Percentiles rank a stretch among this genome's conserved stretches.
Evolutionary conservation across 106 monocot species (phyloP).

Genomic region (Dendrobium chrysotoxum): DNA sequence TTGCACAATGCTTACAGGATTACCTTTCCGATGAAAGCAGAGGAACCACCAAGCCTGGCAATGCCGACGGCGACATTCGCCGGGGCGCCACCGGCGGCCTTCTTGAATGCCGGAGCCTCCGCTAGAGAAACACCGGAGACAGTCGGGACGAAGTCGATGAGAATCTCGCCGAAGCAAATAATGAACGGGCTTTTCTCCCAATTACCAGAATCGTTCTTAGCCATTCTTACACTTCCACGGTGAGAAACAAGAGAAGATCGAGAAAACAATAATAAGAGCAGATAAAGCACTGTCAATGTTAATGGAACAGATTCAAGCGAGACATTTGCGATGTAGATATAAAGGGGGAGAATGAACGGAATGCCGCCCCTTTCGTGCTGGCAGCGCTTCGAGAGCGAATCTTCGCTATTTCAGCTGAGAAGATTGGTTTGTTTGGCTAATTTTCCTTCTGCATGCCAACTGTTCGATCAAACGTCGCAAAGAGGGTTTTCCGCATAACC

Average conservation of each 20-base stretch:
- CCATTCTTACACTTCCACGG: neutral
- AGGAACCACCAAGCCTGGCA: constrained; percentile 37
- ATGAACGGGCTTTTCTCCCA: constrained; percentile 10
- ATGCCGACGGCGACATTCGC: constrained; percentile 51
- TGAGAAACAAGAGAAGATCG: neutral
- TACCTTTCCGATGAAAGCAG: constrained; percentile 47
- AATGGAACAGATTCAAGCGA: neutral
- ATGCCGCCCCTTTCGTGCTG: neutral
- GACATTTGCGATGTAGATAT: neutral
- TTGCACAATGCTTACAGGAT: neutral
- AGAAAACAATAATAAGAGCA: neutral
- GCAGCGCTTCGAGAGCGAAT: neutral
- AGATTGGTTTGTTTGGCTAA: neutral
- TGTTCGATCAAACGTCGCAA: neutral
- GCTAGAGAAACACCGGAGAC: constrained; percentile 35
- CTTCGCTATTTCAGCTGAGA: too few relatives aligned
- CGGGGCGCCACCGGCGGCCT: constrained; percentile 44
- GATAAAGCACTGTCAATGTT: neutral
- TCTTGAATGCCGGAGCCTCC: constrained; percentile 41
- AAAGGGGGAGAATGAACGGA: neutral
- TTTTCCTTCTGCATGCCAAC: neutral
- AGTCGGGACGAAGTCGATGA: constrained; percentile 48
- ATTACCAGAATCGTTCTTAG: neutral
- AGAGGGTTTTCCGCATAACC: neutral
- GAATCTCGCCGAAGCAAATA: constrained; percentile 45